Base-by-base conservation (phyloP, 2,329 filamentous ascomycete genomes). In the Cryphonectria nitschkei region DNA sequence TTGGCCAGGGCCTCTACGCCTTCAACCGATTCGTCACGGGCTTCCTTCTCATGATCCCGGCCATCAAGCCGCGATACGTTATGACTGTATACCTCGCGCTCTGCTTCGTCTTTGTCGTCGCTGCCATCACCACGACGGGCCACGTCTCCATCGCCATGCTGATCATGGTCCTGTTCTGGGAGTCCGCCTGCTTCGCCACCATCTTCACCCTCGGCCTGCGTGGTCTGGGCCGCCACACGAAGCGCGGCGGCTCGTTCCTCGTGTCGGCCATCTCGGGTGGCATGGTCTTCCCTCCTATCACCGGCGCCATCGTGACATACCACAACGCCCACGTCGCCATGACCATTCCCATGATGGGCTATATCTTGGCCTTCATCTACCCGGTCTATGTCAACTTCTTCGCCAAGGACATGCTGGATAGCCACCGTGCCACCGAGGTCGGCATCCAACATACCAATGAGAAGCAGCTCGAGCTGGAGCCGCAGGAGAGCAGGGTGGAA, bases 1-100 rank as follows among this genome's bases (percentile, higher is more conserved):
- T 87, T 1, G 87, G 85, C 0, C 88, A 90, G 76, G 88, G 87
- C 46, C 81, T 86, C 26, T 90, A 89, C 72, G 87, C 88, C 2
- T 77, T 88, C 22, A 88, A 88, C 61, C 84, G 88, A 6, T 90
- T 91, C 78, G 77, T 84, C 32, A 87, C 86, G 2, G 84, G 83
- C n/a, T 81, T 82, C 29, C 73, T 88, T 14, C 88, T 90, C 84
- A 86, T 85, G 75, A 83, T 84, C 73, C 79, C 77, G 0, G 75
- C 77, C 29, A 77, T 88, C 70, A 86, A 85, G 75, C 88, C 88
- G 1, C 83, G 88, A 56, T 84, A 82, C 75, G 83, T 90, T 32
- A 84, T 90, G 74, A 77, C 86, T 6, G 76, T 79, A 11, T 90
- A 87, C 78, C 83, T 90, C 70, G 82, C 79, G 0, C 74, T 82